Conservation (phyloP, 2,329 filamentous ascomycete genomes). For the Capronia americana region DNA sequence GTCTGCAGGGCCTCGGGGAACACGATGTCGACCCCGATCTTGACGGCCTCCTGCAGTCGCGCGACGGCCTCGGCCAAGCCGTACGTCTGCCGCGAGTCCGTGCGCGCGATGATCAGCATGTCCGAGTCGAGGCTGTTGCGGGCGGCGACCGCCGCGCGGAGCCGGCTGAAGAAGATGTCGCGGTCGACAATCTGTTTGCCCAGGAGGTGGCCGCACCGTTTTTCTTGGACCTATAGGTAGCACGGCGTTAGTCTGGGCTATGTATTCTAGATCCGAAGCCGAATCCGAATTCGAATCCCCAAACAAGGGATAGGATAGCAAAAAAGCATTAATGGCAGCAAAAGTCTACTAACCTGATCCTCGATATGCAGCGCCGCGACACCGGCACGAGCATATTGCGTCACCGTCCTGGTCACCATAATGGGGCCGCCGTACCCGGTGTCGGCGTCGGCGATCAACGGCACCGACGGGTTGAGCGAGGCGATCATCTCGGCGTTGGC, state of each 20-base stretch:
- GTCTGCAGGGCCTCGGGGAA: conserved; percentile 52
- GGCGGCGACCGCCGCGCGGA: conserved; percentile 50
- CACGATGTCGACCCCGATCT: conserved; percentile 50
- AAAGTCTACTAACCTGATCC: conserved; percentile 48
- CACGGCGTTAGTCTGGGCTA: neutral
- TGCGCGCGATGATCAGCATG: conserved; percentile 54
- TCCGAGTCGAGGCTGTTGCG: conserved; percentile 48
- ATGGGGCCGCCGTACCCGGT: conserved; percentile 60
- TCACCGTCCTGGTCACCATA: conserved; percentile 57
- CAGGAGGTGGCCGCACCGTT: conserved; percentile 50
- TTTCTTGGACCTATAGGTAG: conserved; percentile 53
- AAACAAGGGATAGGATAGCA: no score
- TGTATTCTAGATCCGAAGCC: neutral
- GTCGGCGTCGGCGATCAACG: conserved; percentile 62
- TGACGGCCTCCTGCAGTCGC: conserved; percentile 49
- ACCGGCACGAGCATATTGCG: conserved; percentile 59
- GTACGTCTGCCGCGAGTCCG: conserved; percentile 45
- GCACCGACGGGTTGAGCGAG: conserved; percentile 55
- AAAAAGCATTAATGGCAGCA: neutral
- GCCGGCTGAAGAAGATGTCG: conserved; percentile 46
- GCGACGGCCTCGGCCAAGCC: conserved; percentile 51
- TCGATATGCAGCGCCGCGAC: conserved; percentile 65
- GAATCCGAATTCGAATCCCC: no score
- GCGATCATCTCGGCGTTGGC: conserved; percentile 62
- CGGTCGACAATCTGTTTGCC: conserved; percentile 50